Conservation (phyloP, 257 asterid genomes). For the Apocynum venetum region DNA sequence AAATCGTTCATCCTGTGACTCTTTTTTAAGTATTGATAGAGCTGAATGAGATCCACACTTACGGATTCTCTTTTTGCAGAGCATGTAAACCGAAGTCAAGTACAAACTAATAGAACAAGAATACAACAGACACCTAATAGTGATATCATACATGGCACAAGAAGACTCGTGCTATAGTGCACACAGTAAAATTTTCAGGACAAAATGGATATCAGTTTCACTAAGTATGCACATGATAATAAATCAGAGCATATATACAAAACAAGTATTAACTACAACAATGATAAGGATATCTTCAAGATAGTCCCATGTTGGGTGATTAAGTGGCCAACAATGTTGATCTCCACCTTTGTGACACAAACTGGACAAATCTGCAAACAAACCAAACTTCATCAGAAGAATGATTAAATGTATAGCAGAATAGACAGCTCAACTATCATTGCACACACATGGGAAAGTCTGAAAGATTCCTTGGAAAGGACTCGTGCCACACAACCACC, state of each 20-base stretch:
- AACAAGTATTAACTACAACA: neutral
- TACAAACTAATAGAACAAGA: constrained; percentile 18
- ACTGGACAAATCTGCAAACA: constrained; percentile 85
- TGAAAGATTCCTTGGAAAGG: neutral
- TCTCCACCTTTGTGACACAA: constrained; percentile 62
- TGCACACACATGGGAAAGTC: neutral
- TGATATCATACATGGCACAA: neutral
- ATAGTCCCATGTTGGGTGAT: constrained; percentile 71
- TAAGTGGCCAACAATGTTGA: constrained; percentile 83
- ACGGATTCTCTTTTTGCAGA: constrained; percentile 57
- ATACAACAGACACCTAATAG: constrained; percentile 4
- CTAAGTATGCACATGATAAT: neutral
- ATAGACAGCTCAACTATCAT: neutral
- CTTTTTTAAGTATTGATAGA: constrained; percentile 55
- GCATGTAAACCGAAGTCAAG: constrained; percentile 57
- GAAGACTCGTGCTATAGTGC: neutral
- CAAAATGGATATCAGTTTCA: neutral
- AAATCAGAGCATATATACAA: constrained; percentile 8
- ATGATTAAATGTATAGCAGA: neutral
- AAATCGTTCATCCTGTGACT: constrained; percentile 54
- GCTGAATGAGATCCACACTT: constrained; percentile 50
- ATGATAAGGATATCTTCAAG: constrained; percentile 80
- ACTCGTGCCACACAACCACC: neutral
- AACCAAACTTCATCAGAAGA: constrained; percentile 18
- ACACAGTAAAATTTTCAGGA: neutral